Percentiles rank a stretch among this genome's conserved stretches.
Evolutionary conservation across 345 rosid genomes (phyloP).

Genomic region (Crucihimalaya himalaica): DNA sequence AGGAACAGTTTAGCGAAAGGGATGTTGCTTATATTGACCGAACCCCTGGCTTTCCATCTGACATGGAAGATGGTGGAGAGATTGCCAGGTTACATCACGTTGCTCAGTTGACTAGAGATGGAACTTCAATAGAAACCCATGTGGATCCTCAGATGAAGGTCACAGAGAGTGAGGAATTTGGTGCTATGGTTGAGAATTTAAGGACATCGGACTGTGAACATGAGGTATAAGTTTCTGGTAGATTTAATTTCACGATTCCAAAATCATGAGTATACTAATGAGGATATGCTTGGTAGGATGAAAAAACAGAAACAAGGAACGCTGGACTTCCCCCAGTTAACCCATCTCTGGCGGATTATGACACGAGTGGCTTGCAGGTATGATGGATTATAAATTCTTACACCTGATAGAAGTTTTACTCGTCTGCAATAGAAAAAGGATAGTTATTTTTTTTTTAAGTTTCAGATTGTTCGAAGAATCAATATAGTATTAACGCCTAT

Average conservation of each 20-base stretch:
- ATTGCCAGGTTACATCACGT: slow-evolving; percentile 36
- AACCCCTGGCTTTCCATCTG: slow-evolving; percentile 53
- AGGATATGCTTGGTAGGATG: slow-evolving; percentile 52
- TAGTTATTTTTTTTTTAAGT: not conserved
- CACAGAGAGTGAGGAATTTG: slow-evolving; percentile 66
- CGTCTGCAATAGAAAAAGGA: not conserved
- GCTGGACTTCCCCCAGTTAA: slow-evolving; percentile 58
- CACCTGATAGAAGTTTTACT: slow-evolving; percentile 17
- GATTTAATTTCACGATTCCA: slow-evolving; percentile 34
- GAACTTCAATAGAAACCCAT: slow-evolving; percentile 39
- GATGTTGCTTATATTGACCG: slow-evolving; percentile 66
- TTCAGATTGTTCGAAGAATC: slow-evolving; percentile 16
- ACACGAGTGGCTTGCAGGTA: slow-evolving; percentile 79
- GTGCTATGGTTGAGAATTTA: slow-evolving; percentile 63
- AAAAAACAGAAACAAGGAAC: slow-evolving; percentile 51
- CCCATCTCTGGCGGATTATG: slow-evolving; percentile 58
- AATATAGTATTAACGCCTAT: not conserved
- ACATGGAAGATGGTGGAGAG: slow-evolving; percentile 45
- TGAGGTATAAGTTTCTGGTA: slow-evolving; percentile 56
- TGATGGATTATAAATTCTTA: slow-evolving; percentile 3
- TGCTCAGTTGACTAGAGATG: slow-evolving; percentile 44
- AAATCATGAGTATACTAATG: slow-evolving; percentile 28
- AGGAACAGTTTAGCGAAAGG: slow-evolving; percentile 61
- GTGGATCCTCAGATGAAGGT: slow-evolving; percentile 49
- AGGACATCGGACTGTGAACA: slow-evolving; percentile 51